Base-by-base conservation (phyloP, 345 rosid genomes). In the Salix suchowensis region DNA sequence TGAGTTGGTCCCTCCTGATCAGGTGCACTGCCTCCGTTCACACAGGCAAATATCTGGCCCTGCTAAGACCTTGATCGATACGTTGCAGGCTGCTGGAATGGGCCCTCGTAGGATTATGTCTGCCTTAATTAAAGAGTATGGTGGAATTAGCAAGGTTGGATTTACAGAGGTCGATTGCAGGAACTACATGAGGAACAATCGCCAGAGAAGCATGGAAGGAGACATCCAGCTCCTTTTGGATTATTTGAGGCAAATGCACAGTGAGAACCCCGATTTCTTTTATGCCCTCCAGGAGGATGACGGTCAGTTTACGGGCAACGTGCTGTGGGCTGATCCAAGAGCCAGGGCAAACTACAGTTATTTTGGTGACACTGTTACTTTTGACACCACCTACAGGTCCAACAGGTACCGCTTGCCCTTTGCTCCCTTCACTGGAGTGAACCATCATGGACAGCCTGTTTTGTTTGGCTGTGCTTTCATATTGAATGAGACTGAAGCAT, bases 401-500 rank as follows among this genome's bases (percentile, higher is more conserved):
- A 85, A 79, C 62, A 71, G 76, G 30, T 82, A 82, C 54, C 86
- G 79, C 75, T 84, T 89, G 19, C 97, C 97, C 1, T 87, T 92
- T 78, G 95, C 88, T 36, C 88, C 97, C 2, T 89, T 92, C 68
- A 84, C 90, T 0, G 97, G 97, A 50, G 30, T 89, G 61, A 92
- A 92, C 78, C 93, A 92, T 80, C 97, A 92, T 37, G 90, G 89
- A 10, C 93, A 88, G 65, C 95, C 97, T 6, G 86, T 89, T 67
- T 84, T 92, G 80, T 87, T 92, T 60, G 97, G 97, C 4, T 88
- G 89, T 76, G 97, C 91, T 15, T 72, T 92, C 67, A 70, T 92
- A 55, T 70, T 87, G 60, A 87, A 86, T 73, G 93, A 92, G 65
- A 87, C 93, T 0, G 90, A 89, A 74, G 83, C 92, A 71, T 89